Evolutionary conservation across 2,329 filamentous ascomycete species (phyloP), one percentile per base, ranked within the genome.

Genomic region (Arthrobotrys conoides): DNA sequence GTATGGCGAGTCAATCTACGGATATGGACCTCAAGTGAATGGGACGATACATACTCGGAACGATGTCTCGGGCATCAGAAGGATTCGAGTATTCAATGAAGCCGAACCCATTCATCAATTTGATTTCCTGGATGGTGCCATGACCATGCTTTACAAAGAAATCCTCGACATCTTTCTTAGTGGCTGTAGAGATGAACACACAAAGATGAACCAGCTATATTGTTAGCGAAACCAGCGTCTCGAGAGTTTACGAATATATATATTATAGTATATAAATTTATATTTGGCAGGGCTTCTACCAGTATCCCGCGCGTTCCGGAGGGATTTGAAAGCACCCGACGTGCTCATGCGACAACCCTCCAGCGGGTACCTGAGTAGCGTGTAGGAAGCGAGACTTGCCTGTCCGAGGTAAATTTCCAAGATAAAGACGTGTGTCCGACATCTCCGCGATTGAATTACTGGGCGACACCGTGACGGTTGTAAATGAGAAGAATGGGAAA

Each of bases 81-180:
- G 94, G 91, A 87, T 98, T 96, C 86, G 97, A 96, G 86, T 98
- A 99, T 86, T 99, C 96, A 85, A 99, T 97, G 88, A 99, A 99
- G 85, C 96, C 96, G 84, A 99, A 99, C 84, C 96, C 96, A 85
- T 97, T 98, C 96, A 99, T 99, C 81, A 99, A 90, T 88, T 99
- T 99, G 87, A 99, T 95, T 87, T 99, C 96, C 82, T 92, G 96
- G 85, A 99, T 98, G 85, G 97, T 94, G 85, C 96, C 96, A 82
- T 94, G 95, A 84, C 95, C 96, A 90, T 97, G 94, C 84, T 91
- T 93, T 85, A 91, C 91, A 87, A 99, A 99, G 86, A 98, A 95
- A 83, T 91, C 90, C 87, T 98, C 94, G 85, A 99, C 92, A 85
- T 99, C 95, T 86, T 93, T 91, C 88, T 98, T 98, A 86, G 94